A percentile compares a stretch with the other conserved stretches of the same genome.
Evolutionary conservation across 2,329 filamentous ascomycete species (phyloP).

Genomic region (Apiospora aurea): DNA sequence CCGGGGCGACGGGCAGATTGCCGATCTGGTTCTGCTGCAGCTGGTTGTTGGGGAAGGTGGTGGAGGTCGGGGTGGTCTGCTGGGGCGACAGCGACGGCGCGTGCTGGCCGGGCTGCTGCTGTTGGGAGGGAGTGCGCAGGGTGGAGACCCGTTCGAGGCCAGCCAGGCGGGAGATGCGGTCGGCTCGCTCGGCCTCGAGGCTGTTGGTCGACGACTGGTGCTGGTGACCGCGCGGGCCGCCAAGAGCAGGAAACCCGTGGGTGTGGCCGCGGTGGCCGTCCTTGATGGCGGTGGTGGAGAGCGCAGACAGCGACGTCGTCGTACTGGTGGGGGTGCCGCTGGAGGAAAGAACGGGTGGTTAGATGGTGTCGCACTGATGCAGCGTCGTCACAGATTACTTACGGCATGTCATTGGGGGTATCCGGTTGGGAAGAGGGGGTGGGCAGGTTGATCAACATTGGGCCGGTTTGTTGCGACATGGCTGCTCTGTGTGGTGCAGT

Average conservation of each 20-base stretch:
- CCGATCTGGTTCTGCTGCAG: constrained; percentile 38
- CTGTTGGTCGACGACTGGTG: constrained; percentile 71
- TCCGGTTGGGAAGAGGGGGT: constrained; percentile 82
- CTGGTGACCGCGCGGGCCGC: constrained; percentile 61
- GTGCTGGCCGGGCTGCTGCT: constrained; percentile 35
- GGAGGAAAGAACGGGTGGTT: constrained; percentile 14
- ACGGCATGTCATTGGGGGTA: constrained; percentile 91
- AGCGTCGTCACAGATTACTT: constrained; percentile 48
- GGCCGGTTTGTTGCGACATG: constrained; percentile 49
- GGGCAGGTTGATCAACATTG: constrained; percentile 83
- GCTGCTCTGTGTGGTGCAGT: constrained; percentile 26
- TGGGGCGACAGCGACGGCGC: constrained; percentile 50
- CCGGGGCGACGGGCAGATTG: constrained; percentile 59
- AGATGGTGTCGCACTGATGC: background rate
- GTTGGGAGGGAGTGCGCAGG: constrained; percentile 61
- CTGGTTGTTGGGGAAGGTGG: constrained; percentile 51
- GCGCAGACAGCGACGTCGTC: constrained; percentile 87
- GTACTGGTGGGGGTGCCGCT: constrained; percentile 94
- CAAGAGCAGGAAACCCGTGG: constrained; percentile 62
- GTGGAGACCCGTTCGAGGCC: constrained; percentile 89
- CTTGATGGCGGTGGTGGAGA: constrained; percentile 95
- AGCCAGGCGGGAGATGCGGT: constrained; percentile 92
- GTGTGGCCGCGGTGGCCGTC: constrained; percentile 90
- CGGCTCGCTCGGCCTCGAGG: constrained; percentile 89
- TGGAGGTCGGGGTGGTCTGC: constrained; percentile 60